Evolutionary conservation across 495 filamentous ascomycete genomes (phyloP).

Genomic region (Bryoglossum gracile): DNA sequence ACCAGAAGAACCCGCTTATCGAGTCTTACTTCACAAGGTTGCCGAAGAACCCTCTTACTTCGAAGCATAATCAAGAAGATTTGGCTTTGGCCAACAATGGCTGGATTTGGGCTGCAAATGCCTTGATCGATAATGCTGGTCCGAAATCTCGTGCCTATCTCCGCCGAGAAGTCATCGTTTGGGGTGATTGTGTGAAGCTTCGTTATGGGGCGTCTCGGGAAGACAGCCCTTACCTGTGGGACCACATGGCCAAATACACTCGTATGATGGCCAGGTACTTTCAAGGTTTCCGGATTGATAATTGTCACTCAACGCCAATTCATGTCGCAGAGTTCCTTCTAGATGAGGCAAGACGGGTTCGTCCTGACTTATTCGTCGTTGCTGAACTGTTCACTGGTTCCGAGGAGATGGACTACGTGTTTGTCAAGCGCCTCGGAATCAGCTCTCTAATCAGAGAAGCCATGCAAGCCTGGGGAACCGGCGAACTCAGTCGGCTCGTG

Average conservation of each 20-base stretch:
- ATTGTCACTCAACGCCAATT: conserved; percentile 94
- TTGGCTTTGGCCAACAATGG: conserved; percentile 91
- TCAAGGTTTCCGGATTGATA: conserved; percentile 92
- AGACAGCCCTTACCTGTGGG: conserved; percentile 92
- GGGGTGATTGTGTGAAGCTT: conserved; percentile 97
- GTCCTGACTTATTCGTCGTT: conserved; percentile 83
- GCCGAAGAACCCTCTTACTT: conserved; percentile 69
- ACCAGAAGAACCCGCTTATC: conserved; percentile 68
- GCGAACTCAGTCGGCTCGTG: conserved; percentile 81
- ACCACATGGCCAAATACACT: conserved; percentile 90
- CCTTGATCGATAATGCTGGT: conserved; percentile 88
- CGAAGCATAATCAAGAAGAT: conserved; percentile 66
- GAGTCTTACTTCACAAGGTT: conserved; percentile 95
- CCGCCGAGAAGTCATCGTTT: conserved; percentile 90
- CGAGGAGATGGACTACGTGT: conserved; percentile 92
- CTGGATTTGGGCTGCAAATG: conserved; percentile 97
- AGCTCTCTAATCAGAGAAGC: conserved; percentile 90
- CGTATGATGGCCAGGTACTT: conserved; percentile 94
- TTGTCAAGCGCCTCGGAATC: conserved; percentile 84
- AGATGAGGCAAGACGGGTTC: conserved; percentile 80
- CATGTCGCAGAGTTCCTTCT: conserved; percentile 90
- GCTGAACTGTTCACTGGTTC: conserved; percentile 96
- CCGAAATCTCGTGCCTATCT: conserved; percentile 83
- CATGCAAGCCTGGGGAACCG: conserved; percentile 97
- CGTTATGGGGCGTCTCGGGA: conserved; percentile 75